Evolutionary conservation across 1,284 basidiomycete genomes (phyloP).

Genomic region (Cryptococcus sp.): DNA sequence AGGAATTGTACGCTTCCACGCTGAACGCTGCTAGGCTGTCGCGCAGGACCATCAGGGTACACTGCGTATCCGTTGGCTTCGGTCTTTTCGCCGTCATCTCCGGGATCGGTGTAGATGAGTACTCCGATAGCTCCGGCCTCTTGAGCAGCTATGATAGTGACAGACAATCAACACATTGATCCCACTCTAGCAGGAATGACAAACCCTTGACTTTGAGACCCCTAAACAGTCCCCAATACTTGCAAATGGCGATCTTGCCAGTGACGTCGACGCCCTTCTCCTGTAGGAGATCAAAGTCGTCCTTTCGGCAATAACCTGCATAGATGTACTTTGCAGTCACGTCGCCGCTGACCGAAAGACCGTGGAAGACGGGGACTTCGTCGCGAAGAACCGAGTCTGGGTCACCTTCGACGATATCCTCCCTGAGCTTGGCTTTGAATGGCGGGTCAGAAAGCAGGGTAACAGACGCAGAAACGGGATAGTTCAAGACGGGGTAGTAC

Average conservation of each 20-base stretch:
- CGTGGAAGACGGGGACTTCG: conserved; percentile 54
- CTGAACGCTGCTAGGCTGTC: conserved; percentile 74
- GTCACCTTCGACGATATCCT: conserved; percentile 55
- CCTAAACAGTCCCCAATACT: conserved; percentile 79
- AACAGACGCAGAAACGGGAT: conserved; percentile 60
- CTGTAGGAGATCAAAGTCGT: conserved; percentile 70
- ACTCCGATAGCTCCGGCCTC: conserved; percentile 69
- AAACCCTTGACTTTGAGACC: conserved; percentile 62
- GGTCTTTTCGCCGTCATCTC: conserved; percentile 82
- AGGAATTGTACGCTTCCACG: conserved; percentile 81
- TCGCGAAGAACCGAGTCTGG: conserved; percentile 52
- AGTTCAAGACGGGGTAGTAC: conserved; percentile 82
- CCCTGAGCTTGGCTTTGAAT: conserved; percentile 55
- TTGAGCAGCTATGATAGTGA: conserved; percentile 62
- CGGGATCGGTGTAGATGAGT: conserved; percentile 82
- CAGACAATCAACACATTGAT: not conserved
- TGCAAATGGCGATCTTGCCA: conserved; percentile 78
- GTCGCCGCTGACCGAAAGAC: conserved; percentile 47
- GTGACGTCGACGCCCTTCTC: conserved; percentile 64
- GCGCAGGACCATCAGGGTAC: conserved; percentile 84
- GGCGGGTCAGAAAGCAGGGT: conserved; percentile 45
- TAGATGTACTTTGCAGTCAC: conserved; percentile 71
- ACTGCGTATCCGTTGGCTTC: conserved; percentile 71
- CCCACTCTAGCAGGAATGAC: not conserved
- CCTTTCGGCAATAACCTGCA: conserved; percentile 76